Evolutionary conservation across 495 filamentous ascomycete genomes (phyloP).

Genomic region (Achaetomiella virescens): DNA sequence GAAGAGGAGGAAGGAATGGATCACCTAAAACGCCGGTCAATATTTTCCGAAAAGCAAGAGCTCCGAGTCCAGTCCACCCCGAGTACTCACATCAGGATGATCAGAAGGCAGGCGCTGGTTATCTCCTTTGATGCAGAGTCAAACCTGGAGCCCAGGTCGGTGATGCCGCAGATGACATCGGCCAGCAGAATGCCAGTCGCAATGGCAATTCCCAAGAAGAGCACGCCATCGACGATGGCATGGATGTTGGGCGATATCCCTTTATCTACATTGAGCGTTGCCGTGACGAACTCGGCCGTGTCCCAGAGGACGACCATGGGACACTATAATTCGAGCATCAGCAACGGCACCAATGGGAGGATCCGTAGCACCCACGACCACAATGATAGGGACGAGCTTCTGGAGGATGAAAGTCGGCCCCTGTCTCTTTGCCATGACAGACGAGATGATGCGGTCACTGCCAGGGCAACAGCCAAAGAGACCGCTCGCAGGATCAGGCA

Average conservation of each 20-base stretch:
- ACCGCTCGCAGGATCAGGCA: constrained; percentile 14
- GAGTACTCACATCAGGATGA: constrained; percentile 15
- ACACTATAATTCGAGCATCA: constrained; percentile 6
- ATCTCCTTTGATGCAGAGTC: constrained; percentile 7
- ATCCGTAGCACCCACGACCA: neutral
- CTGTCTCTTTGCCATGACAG: neutral
- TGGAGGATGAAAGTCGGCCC: neutral
- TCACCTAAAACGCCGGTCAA: constrained; percentile 1
- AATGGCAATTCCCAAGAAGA: constrained; percentile 7
- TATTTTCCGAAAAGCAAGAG: neutral
- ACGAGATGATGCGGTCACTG: neutral
- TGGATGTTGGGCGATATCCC: constrained; percentile 17
- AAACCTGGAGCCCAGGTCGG: neutral
- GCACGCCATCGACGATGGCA: constrained; percentile 7
- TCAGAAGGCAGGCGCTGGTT: constrained; percentile 4
- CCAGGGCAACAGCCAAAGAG: constrained; percentile 14
- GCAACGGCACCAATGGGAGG: neutral
- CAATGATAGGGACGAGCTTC: constrained; percentile 6
- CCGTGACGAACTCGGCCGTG: constrained; percentile 13
- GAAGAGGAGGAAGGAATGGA: constrained; percentile 19
- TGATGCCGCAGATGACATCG: constrained; percentile 11
- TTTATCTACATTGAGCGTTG: neutral
- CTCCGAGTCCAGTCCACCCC: neutral
- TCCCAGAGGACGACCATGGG: constrained; percentile 14
- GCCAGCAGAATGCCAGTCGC: constrained; percentile 3